phyloP scores from a whole-genome alignment of 192 early-diverging fungal species.

The Ambispora gerdemannii region DNA sequence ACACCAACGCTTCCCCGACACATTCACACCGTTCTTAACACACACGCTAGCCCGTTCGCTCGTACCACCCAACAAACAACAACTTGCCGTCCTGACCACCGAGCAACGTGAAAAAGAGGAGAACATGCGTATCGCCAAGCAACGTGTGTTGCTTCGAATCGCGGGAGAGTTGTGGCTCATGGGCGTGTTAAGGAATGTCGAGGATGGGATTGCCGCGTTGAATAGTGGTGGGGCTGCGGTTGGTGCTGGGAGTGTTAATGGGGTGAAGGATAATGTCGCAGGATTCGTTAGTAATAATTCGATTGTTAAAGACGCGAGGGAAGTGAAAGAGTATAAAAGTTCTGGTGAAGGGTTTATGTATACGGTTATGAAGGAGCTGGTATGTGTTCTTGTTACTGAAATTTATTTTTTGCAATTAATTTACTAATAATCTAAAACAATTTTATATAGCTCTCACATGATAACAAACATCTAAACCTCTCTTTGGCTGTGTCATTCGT shows the following conservation, averaged over 20 bases:
- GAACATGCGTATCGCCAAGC: conserved; percentile 57
- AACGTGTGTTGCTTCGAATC: conserved; percentile 66
- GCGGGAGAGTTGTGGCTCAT: conserved; percentile 80
- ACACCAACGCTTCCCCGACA: conserved; percentile 85
- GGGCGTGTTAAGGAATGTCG: conserved; percentile 65
- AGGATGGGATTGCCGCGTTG: conserved; percentile 55
- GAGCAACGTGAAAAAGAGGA: conserved; percentile 93
- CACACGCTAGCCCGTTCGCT: conserved; percentile 63
- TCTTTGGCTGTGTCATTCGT: conserved; percentile 51
- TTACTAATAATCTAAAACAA: neutral
- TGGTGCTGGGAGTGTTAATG: conserved; percentile 39
- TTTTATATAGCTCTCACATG: conserved; percentile 39
- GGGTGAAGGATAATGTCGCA: conserved; percentile 47
- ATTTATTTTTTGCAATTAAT: conserved; percentile 19
- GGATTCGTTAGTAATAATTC: conserved; percentile 45
- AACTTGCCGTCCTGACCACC: conserved; percentile 53
- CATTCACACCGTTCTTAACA: conserved; percentile 70
- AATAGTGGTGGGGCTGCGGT: conserved; percentile 39
- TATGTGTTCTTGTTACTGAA: too few relatives aligned
- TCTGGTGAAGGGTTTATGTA: conserved; percentile 49
- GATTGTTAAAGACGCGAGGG: conserved; percentile 34
- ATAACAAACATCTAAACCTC: conserved; percentile 54
- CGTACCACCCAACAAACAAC: conserved; percentile 54
- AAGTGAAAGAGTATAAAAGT: conserved; percentile 31
- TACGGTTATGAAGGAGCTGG: conserved; percentile 49